Percentiles rank a stretch among this genome's conserved stretches.
Evolutionary conservation across 2,329 filamentous ascomycete genomes (phyloP).

Genomic region (Cytospora paraplurivora): DNA sequence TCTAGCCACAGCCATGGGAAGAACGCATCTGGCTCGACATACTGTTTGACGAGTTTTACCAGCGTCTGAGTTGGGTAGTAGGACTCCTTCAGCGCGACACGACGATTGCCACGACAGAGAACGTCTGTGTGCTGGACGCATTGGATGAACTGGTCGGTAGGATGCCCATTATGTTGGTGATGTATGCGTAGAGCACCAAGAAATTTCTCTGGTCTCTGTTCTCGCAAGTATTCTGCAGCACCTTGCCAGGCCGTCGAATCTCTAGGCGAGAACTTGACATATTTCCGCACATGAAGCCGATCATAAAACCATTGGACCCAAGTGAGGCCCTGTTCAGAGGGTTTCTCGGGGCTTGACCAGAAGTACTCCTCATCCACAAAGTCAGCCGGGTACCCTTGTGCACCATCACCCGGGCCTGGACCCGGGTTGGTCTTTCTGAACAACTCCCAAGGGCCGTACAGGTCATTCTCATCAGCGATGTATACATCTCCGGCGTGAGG

Average conservation of each 20-base stretch:
- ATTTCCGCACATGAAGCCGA: neutral
- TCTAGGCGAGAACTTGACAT: neutral
- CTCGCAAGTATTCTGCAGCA: conserved; percentile 21
- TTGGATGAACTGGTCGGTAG: conserved; percentile 12
- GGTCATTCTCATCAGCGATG: neutral
- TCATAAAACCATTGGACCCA: conserved; percentile 27
- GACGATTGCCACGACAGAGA: neutral
- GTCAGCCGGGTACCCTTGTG: conserved; percentile 6
- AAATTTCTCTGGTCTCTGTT: conserved; percentile 30
- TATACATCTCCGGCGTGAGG: too few relatives aligned
- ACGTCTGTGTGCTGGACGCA: neutral
- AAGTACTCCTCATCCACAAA: conserved; percentile 30
- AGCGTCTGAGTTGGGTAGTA: conserved; percentile 29
- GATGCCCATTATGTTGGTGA: neutral
- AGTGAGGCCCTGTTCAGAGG: neutral
- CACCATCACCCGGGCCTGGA: conserved; percentile 22
- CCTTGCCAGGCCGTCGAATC: neutral
- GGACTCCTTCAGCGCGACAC: conserved; percentile 18
- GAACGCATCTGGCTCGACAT: conserved; percentile 19
- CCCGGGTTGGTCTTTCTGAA: conserved; percentile 11
- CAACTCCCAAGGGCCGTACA: conserved; percentile 30
- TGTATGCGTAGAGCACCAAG: conserved; percentile 25
- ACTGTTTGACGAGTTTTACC: conserved; percentile 20
- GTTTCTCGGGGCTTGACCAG: conserved; percentile 8
- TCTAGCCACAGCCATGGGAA: conserved; percentile 32